Conservation (phyloP, 2,329 filamentous ascomycete species). For the Remersonia thermophila region DNA sequence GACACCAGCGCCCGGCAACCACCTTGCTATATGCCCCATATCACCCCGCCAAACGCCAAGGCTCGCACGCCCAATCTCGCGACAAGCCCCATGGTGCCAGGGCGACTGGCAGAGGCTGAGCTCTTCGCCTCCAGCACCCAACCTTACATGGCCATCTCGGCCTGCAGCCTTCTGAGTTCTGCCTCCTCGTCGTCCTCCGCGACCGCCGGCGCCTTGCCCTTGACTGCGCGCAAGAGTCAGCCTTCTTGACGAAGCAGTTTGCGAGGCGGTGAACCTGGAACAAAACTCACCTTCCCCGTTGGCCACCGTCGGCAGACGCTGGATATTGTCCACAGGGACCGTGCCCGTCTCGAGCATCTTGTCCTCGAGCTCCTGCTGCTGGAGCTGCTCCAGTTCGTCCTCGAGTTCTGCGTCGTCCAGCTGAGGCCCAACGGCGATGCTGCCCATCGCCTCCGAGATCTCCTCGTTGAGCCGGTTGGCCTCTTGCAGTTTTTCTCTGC, state of each 20-base stretch:
- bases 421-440: slow-evolving; percentile 50
- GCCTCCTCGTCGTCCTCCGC: slow-evolving; percentile 93
- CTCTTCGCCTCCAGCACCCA: slow-evolving; percentile 1
- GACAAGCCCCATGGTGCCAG: no score
- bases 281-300: slow-evolving; percentile 60
- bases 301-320: slow-evolving; percentile 62
- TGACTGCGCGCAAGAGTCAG: slow-evolving; percentile 27
- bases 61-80: no score
- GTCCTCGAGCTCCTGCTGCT: slow-evolving; percentile 87
- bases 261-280: background rate
- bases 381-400: slow-evolving; percentile 70
- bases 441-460: slow-evolving; percentile 76
- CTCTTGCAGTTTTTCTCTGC: slow-evolving; percentile 78
- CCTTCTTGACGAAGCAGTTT: slow-evolving; percentile 1
- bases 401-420: slow-evolving; percentile 82
- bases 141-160: slow-evolving; percentile 86
- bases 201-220: slow-evolving; percentile 36
- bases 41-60: background rate
- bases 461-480: slow-evolving; percentile 90
- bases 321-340: slow-evolving; percentile 77
- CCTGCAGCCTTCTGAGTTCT: slow-evolving; percentile 83
- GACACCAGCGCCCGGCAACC: background rate
- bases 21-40: background rate
- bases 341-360: slow-evolving; percentile 83
- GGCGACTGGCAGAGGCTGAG: no score